phyloP scores from a whole-genome alignment of 257 asterid species.

The Scutellaria galericulata region DNA sequence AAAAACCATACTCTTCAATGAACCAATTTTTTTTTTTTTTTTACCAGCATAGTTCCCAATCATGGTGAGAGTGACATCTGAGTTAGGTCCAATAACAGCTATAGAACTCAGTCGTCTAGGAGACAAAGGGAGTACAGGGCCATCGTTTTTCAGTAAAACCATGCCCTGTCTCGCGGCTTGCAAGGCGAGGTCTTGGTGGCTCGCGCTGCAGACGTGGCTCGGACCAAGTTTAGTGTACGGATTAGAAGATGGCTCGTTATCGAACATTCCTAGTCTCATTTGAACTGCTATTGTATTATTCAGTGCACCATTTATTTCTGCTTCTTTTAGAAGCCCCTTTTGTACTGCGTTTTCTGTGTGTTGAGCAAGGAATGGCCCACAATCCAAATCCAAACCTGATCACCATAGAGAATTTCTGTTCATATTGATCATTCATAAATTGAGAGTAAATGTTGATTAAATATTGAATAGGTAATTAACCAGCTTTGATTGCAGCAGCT shows the following conservation, averaged over 20 bases:
- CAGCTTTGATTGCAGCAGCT: conserved; percentile 69
- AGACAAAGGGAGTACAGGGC: conserved; percentile 63
- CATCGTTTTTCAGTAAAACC: conserved; percentile 67
- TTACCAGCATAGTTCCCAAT: conserved; percentile 83
- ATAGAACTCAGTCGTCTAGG: conserved; percentile 38
- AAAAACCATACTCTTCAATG: background rate
- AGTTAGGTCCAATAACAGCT: conserved; percentile 78
- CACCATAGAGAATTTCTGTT: background rate
- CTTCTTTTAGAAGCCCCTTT: conserved; percentile 51
- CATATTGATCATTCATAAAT: background rate
- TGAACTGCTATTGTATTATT: conserved; percentile 63
- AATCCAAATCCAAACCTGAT: conserved; percentile 79
- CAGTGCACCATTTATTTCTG: conserved; percentile 51
- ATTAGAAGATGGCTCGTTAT: conserved; percentile 58
- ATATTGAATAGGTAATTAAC: conserved; percentile 23
- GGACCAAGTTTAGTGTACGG: conserved; percentile 62
- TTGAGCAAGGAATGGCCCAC: conserved; percentile 63
- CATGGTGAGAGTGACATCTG: conserved; percentile 69
- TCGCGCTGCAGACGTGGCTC: conserved; percentile 58
- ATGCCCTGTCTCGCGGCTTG: conserved; percentile 82
- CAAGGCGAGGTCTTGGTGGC: conserved; percentile 66
- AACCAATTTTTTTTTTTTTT: background rate
- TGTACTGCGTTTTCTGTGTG: conserved; percentile 66
- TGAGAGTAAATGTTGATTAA: background rate
- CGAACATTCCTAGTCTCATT: conserved; percentile 89